A percentile compares a stretch with the other conserved stretches of the same genome.
Conservation (phyloP, 2,329 filamentous ascomycete genomes). For the Fusarium sp. region DNA sequence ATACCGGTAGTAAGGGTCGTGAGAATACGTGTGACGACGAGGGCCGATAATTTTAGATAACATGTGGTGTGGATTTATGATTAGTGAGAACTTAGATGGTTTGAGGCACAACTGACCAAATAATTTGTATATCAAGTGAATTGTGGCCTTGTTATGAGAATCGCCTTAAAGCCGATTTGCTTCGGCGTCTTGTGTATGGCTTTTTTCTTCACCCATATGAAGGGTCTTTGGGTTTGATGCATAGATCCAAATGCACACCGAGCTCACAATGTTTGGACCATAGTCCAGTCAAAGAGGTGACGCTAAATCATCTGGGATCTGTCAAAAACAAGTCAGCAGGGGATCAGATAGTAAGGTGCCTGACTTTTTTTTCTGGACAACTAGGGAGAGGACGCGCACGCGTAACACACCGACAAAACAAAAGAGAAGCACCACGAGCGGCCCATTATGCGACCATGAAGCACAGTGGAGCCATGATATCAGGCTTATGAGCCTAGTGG, state of each 20-base stretch:
- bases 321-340: slow-evolving; percentile 45
- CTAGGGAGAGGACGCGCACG: slow-evolving; percentile 50
- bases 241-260: slow-evolving; percentile 46
- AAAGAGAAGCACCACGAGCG: slow-evolving; percentile 51
- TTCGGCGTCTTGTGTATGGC: slow-evolving; percentile 17
- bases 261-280: slow-evolving; percentile 44
- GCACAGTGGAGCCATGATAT: slow-evolving; percentile 54
- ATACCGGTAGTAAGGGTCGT: slow-evolving; percentile 14
- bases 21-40: slow-evolving; percentile 18
- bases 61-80: background rate
- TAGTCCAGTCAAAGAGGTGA: slow-evolving; percentile 39
- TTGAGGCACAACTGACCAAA: background rate
- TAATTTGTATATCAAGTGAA: slow-evolving; percentile 1
- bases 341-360: slow-evolving; percentile 33
- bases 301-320: slow-evolving; percentile 44
- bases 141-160: background rate
- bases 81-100: background rate
- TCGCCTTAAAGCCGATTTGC: background rate
- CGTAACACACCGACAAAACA: slow-evolving; percentile 57
- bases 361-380: slow-evolving; percentile 33
- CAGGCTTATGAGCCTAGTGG: slow-evolving; percentile 49
- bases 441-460: slow-evolving; percentile 54
- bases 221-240: slow-evolving; percentile 38
- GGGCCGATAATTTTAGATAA: background rate
- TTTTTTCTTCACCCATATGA: slow-evolving; percentile 24